Conservation (phyloP, 768 basidiomycete species). For the Phlebiopsis flavidoalba region DNA sequence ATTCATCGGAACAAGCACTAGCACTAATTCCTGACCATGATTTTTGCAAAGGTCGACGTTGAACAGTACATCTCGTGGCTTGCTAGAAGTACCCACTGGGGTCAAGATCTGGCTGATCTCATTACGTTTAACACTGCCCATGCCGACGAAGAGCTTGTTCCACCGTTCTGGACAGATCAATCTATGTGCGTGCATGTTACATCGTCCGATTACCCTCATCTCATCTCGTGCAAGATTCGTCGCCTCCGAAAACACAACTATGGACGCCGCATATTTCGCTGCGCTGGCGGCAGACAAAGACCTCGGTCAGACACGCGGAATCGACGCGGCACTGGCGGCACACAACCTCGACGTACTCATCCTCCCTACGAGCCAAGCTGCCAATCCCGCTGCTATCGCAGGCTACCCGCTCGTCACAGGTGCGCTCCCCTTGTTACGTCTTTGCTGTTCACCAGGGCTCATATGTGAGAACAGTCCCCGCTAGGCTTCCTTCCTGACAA, state of each 20-base stretch:
- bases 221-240: too few species aligned
- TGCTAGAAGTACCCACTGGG: constrained; percentile 51
- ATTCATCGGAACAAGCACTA: too few species aligned
- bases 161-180: constrained; percentile 31
- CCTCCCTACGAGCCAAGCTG: constrained; percentile 26
- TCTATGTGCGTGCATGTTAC: too few species aligned
- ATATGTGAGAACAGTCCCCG: constrained; percentile 34
- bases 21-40: not conserved
- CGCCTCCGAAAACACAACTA: constrained; percentile 19
- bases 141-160: constrained; percentile 40
- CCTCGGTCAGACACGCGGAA: constrained; percentile 28
- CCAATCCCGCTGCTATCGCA: constrained; percentile 40
- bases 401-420: constrained; percentile 64
- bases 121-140: constrained; percentile 54
- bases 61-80: constrained; percentile 39
- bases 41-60: constrained; percentile 40
- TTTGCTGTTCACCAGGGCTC: constrained; percentile 38
- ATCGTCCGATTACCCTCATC: too few species aligned
- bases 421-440: constrained; percentile 18
- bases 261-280: constrained; percentile 21
- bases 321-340: constrained; percentile 28
- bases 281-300: constrained; percentile 27
- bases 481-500: constrained; percentile 53
- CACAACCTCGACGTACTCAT: constrained; percentile 29
- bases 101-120: constrained; percentile 50